Evolutionary conservation across 2,329 filamentous ascomycete genomes (phyloP).

Genomic region (Colletotrichum sp.): DNA sequence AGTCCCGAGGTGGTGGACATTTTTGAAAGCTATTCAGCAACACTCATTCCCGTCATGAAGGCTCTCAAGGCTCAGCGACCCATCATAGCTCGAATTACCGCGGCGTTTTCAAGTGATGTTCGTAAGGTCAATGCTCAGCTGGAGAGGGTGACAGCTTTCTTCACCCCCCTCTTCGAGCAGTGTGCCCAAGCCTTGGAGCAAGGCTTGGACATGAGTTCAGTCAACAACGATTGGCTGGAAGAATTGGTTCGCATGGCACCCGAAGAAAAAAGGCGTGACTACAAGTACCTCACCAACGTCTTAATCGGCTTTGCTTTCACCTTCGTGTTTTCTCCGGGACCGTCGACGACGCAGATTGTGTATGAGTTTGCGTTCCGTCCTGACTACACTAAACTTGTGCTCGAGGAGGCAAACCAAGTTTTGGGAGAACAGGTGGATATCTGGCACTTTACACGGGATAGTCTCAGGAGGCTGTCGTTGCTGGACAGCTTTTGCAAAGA

Average conservation of each 20-base stretch:
- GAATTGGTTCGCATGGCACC: conserved; percentile 10
- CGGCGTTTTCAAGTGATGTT: conserved; percentile 1
- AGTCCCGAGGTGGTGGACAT: background rate
- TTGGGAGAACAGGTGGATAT: background rate
- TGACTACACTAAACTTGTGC: background rate
- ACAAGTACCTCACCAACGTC: conserved; percentile 13
- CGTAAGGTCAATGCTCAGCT: conserved; percentile 5
- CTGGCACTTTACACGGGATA: conserved; percentile 4
- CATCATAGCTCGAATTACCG: conserved; percentile 9
- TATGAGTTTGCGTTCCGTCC: conserved; percentile 17
- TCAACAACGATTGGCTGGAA: conserved; percentile 6
- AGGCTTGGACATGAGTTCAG: background rate
- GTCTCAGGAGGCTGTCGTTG: background rate
- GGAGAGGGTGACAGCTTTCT: background rate
- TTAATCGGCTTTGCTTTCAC: conserved; percentile 16
- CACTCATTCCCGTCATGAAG: conserved; percentile 11
- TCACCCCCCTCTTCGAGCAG: background rate
- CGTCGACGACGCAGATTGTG: conserved; percentile 12
- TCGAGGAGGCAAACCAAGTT: background rate
- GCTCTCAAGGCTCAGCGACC: conserved; percentile 8
- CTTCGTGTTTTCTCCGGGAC: conserved; percentile 5
- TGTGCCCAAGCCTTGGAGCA: background rate
- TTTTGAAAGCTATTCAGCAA: conserved; percentile 8
- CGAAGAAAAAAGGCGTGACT: background rate
- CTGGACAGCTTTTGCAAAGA: conserved; percentile 19